Evolutionary conservation across 1,284 basidiomycete species (phyloP).

Genomic region (Phaffia rhodozyma): DNA sequence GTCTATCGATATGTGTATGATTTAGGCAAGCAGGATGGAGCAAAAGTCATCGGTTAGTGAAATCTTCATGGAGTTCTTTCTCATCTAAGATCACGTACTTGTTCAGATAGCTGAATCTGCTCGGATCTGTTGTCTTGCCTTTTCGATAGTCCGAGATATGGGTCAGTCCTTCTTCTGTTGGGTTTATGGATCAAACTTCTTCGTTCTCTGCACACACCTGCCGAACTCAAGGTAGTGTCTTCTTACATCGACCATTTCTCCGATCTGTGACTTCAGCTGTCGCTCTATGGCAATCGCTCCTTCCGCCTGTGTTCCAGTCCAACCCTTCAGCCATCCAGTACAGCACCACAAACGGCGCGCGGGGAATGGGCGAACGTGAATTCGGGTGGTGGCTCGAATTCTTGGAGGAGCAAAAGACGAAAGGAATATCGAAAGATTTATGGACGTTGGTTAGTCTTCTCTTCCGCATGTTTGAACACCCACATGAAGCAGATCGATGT

Average conservation of each 20-base stretch:
- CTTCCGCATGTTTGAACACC: not conserved
- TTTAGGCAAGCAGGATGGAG: conserved; percentile 64
- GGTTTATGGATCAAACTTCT: not conserved
- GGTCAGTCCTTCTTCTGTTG: not conserved
- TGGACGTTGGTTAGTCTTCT: conserved; percentile 65
- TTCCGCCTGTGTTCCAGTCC: conserved; percentile 63
- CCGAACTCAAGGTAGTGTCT: not conserved
- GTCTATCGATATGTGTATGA: conserved; percentile 85
- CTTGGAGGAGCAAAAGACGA: conserved; percentile 53
- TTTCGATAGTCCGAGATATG: not conserved
- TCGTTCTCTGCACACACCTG: not conserved
- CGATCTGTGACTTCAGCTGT: conserved; percentile 52
- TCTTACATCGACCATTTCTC: not conserved
- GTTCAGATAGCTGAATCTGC: conserved; percentile 6
- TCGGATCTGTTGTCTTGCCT: not conserved
- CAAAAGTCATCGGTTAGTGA: conserved; percentile 31
- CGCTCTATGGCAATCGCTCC: conserved; percentile 72
- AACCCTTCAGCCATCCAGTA: conserved; percentile 50
- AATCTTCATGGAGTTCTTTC: conserved; percentile 47
- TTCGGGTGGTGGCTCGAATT: conserved; percentile 77
- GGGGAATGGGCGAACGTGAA: conserved; percentile 40
- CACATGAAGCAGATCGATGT: not conserved
- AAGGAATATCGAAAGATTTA: conserved; percentile 85
- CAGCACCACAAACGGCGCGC: conserved; percentile 26
- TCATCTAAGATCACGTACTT: not conserved